phyloP scores from a whole-genome alignment of 2,329 filamentous ascomycete species.

The Aspergillus eucalypticola region DNA sequence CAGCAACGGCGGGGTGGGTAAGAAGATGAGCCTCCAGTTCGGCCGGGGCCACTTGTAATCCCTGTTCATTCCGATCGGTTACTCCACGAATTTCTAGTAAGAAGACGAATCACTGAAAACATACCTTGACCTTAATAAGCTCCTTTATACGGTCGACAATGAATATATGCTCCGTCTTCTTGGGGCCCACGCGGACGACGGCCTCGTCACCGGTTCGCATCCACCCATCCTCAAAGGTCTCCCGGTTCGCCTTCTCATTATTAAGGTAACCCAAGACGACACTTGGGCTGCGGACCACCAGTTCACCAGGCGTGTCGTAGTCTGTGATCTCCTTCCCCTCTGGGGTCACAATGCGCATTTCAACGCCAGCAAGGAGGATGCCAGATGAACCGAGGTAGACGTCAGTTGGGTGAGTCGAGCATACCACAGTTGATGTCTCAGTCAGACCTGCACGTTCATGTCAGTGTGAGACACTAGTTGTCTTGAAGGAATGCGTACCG shows the following conservation, averaged over 20 bases:
- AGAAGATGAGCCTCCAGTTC: slow-evolving; percentile 81
- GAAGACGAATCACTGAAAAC: slow-evolving; percentile 27
- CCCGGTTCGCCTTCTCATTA: slow-evolving; percentile 77
- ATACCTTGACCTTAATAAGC: slow-evolving; percentile 74
- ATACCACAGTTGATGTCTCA: slow-evolving; percentile 72
- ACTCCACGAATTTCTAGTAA: background rate
- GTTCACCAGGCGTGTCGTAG: slow-evolving; percentile 75
- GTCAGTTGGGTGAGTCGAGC: slow-evolving; percentile 58
- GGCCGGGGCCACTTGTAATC: slow-evolving; percentile 78
- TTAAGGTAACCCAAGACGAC: slow-evolving; percentile 82
- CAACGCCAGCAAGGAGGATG: slow-evolving; percentile 64
- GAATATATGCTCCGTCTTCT: slow-evolving; percentile 76
- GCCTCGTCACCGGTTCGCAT: slow-evolving; percentile 86
- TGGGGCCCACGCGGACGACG: slow-evolving; percentile 62
- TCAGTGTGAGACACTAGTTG: slow-evolving; percentile 1
- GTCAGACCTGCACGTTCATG: slow-evolving; percentile 62
- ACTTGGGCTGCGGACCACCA: slow-evolving; percentile 74
- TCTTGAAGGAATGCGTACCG: slow-evolving; percentile 45
- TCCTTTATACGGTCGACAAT: slow-evolving; percentile 82
- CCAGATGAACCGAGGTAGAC: slow-evolving; percentile 72
- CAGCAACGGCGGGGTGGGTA: slow-evolving; percentile 70
- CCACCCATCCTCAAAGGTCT: slow-evolving; percentile 80
- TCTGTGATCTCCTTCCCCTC: slow-evolving; percentile 71
- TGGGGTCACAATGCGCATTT: slow-evolving; percentile 65
- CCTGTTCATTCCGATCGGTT: slow-evolving; percentile 49